phyloP scores from a whole-genome alignment of 2,329 filamentous ascomycete species.

The Fusarium redolens region DNA sequence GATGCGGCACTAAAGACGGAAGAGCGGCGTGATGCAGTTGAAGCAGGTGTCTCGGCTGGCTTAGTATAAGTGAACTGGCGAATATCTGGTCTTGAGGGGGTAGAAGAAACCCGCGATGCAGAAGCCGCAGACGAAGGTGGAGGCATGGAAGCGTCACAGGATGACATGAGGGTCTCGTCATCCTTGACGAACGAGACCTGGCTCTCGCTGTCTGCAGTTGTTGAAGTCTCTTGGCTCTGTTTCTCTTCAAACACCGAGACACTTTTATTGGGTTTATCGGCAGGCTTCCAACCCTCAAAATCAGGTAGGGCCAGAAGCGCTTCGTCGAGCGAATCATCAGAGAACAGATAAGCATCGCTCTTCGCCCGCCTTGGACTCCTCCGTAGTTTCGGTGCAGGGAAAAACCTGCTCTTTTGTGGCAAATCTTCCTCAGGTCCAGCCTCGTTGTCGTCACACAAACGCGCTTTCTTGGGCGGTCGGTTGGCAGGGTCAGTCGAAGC shows the following conservation, averaged over 20 bases:
- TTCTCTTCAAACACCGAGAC: constrained; percentile 60
- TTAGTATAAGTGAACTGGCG: constrained; percentile 50
- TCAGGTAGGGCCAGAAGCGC: constrained; percentile 64
- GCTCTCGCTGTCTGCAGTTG: constrained; percentile 31
- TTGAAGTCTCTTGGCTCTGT: constrained; percentile 45
- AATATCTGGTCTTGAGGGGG: constrained; percentile 48
- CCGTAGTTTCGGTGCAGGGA: constrained; percentile 50
- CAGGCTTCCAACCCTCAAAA: constrained; percentile 59
- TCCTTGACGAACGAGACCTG: constrained; percentile 39
- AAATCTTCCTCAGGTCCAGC: constrained; percentile 47
- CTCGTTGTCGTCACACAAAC: constrained; percentile 64
- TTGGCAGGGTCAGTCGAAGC: constrained; percentile 39
- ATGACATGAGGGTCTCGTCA: constrained; percentile 38
- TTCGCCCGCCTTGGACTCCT: constrained; percentile 47
- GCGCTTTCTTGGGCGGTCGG: constrained; percentile 67
- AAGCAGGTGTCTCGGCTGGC: constrained; percentile 50
- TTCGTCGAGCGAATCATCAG: constrained; percentile 69
- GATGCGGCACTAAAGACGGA: constrained; percentile 52
- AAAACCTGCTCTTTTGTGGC: constrained; percentile 66
- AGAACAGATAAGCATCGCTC: constrained; percentile 60
- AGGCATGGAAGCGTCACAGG: constrained; percentile 44
- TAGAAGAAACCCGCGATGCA: constrained; percentile 38
- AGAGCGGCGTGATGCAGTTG: constrained; percentile 49
- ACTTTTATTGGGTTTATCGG: constrained; percentile 50
- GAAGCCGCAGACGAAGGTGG: constrained; percentile 43